A percentile compares a stretch with the other conserved stretches of the same genome.
phyloP scores from a whole-genome alignment of 306 rosid species.

The Quercus berberidifolia region DNA sequence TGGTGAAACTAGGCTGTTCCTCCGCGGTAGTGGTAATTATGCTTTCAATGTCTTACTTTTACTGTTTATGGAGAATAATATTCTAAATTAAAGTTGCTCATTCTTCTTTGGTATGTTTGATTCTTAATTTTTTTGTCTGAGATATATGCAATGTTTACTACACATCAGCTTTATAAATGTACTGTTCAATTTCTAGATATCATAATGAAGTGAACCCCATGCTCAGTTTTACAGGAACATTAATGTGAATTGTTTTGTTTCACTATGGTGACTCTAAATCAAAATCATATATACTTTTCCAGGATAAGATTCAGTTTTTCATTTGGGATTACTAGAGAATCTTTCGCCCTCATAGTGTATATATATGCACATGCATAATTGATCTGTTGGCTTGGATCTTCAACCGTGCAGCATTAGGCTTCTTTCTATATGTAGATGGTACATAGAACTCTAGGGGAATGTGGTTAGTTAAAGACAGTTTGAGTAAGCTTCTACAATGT shows the following conservation, averaged over 20 bases:
- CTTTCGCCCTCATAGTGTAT: no score
- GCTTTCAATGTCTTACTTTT: neutral
- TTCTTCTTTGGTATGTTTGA: neutral
- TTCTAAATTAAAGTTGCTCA: neutral
- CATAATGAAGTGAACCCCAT: neutral
- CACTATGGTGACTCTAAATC: neutral
- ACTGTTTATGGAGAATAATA: neutral
- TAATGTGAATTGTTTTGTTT: neutral
- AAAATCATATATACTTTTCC: neutral
- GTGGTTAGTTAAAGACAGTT: no score
- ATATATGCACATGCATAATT: no score
- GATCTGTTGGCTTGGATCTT: neutral
- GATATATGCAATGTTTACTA: neutral
- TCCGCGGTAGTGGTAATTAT: conserved; percentile 59
- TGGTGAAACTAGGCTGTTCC: conserved; percentile 91
- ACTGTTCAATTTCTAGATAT: neutral
- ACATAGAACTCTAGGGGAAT: no score
- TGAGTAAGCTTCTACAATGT: no score
- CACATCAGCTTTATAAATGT: neutral
- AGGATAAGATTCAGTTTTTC: neutral
- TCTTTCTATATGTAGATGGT: no score
- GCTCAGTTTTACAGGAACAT: neutral
- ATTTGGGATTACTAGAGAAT: no score
- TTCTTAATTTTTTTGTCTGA: neutral
- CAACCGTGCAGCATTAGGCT: neutral